phyloP scores from a whole-genome alignment of 1,139 yeast genomes.

The Blastobotrys malaysiensis region DNA sequence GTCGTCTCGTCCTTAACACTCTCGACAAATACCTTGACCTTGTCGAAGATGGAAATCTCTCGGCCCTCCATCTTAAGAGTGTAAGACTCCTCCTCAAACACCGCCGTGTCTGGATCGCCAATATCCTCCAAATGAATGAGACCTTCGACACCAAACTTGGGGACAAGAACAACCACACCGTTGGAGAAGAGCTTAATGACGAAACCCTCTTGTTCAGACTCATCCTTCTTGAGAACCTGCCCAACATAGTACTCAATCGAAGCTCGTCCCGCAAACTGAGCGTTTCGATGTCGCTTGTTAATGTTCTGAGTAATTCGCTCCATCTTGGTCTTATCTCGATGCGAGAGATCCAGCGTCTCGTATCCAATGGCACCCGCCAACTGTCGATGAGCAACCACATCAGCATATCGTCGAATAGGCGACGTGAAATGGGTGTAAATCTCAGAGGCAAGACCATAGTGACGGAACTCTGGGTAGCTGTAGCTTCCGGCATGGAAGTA shows the following conservation, averaged over 20 bases:
- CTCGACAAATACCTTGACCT: constrained; percentile 73
- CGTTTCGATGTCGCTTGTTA: constrained; percentile 92
- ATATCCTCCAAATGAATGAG: constrained; percentile 75
- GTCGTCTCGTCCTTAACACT: constrained; percentile 81
- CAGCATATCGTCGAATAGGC: constrained; percentile 97
- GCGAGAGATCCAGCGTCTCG: constrained; percentile 74
- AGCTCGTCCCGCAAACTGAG: constrained; percentile 98
- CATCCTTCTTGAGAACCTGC: constrained; percentile 81
- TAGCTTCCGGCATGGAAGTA: constrained; percentile 92
- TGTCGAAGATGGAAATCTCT: constrained; percentile 72
- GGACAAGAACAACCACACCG: constrained; percentile 92
- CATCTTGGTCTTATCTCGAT: constrained; percentile 87
- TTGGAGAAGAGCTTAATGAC: constrained; percentile 88
- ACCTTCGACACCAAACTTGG: constrained; percentile 97
- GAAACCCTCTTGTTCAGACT: constrained; percentile 77
- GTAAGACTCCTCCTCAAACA: constrained; percentile 73
- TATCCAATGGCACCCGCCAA: constrained; percentile 95
- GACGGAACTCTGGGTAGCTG: constrained; percentile 90
- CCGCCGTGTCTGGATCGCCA: constrained; percentile 59
- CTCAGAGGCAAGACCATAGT: constrained; percentile 95
- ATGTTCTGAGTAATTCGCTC: constrained; percentile 84
- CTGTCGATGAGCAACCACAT: constrained; percentile 95
- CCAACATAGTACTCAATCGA: constrained; percentile 97
- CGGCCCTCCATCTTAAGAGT: constrained; percentile 54
- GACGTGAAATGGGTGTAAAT: constrained; percentile 98